Evolutionary conservation across 2,329 filamentous ascomycete species (phyloP), one percentile per base, ranked within the genome.

Genomic region (Ascochyta lentis): DNA sequence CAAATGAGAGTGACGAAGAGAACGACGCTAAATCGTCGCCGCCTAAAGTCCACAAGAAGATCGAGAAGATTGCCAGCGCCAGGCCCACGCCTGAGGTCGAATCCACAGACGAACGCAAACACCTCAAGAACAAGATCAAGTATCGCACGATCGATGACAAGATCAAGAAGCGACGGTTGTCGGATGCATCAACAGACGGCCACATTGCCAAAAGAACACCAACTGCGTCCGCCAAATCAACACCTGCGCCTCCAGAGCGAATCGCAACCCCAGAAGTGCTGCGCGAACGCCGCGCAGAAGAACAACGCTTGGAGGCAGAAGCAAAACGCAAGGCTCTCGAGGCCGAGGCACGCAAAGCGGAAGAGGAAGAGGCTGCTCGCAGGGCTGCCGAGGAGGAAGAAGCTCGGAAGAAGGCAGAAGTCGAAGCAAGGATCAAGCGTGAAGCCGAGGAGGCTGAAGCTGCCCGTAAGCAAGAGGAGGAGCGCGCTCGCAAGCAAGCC

Each of bases 241-340:
- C 72, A 0, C 71, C 72, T 27, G 71, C 67, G 13, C 72, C 73
- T 15, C 69, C 68, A 12, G 73, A 75, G 53, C 71, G 71, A 38
- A 65, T 61, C 19, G 66, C 70, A 10, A 74, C 72, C 7, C 72
- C 71, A 6, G 72, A 74, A 37, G 58, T 60, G 6, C 63, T 72
- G 35, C 72, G 70, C n/a, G 70, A 71, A 50, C 67, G 67, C 35
- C 64, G 75, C 49, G 61, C 73, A 57, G 72, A 76, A 46, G 73
- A 70, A 34, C 70, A 71, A 49, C 66, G 65, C 27, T 45, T 67
- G 24, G 69, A 69, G 10, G 64, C 64, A 15, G 71, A 71, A 41
- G 63, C 64, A 10, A 66, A 66, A 53, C 63, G 63, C 8, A 65
- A 66, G 49, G 66, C 61, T 16, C 62, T 60, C 1, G 60, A 70